Evolutionary conservation across 2,329 filamentous ascomycete genomes (phyloP), one percentile per base, ranked within the genome.

Genomic region (Trichophaea hybrida): DNA sequence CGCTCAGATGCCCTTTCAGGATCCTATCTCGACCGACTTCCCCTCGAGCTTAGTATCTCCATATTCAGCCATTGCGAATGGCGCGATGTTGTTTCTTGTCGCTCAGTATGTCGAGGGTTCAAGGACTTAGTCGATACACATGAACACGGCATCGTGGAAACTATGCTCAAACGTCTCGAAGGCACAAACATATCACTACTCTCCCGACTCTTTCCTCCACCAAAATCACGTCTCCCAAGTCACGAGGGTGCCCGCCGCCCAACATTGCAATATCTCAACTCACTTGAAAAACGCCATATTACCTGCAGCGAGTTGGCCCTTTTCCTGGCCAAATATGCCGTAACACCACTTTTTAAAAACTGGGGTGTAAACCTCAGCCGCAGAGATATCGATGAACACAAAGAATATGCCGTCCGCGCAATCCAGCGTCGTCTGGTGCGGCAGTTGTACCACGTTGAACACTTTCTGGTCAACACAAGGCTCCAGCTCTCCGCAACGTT

Each of bases 11-110:
- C 56, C 43, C 53, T 58, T 31, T 66, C 66, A 1, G 59, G 61
- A 43, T 66, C 67, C 2, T 66, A 64, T 52, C 68, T 68, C 55
- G 66, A 68, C 56, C 61, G 58, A 15, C 67, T 69, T 15, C 67
- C 68, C 1, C 63, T 67, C 4, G 68, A 69, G 51, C 59, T 69
- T 17, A 63, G 67, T 8, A 64, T 68, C 59, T 59, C 63, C 44
- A 69, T 69, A 49, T 67, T 68, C 61, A 55, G 65, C 43, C 60
- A 62, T 37, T 64, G 64, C n/a, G 56, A 62, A 59, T 65, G 65
- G 56, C 54, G 60, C 31, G 68, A 68, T 44, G 60, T 68, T 2
- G 56, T 65, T 8, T 60, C 60, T 24, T 63, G 68, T 35, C 65
- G 67, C 13, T 59, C 60, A 44, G 66, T 66, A 35, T 68, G 66